Base-by-base conservation (phyloP, 2,329 filamentous ascomycete genomes). In the Plectosphaerella plurivora region DNA sequence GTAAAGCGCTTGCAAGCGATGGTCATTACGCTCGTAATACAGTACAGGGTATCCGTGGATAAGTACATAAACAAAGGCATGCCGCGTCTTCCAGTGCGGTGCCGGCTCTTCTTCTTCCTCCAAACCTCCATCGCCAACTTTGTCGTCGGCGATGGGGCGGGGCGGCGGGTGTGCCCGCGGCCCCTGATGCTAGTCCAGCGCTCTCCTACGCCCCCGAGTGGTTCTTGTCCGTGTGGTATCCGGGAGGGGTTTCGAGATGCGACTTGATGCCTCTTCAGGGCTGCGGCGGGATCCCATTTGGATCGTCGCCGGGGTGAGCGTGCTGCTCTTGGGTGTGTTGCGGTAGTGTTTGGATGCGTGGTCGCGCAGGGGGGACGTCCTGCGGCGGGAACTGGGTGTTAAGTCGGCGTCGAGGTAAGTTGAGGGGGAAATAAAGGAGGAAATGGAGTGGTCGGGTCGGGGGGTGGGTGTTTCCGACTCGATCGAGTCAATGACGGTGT, bases 241-340 rank as follows among this genome's bases (percentile, higher is more conserved):
- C 52, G 70, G 62, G 53, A 65, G 62, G 51, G 71, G 62, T 61
- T 81, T 81, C 55, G 75, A 75, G 58, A 81, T 71, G 56, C 73
- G 75, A 51, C 74, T 73, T 39, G 71, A 55, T 52, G 68, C 62
- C 61, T 75, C 71, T 47, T 76, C 76, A 33, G 73, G 76, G 65
- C 73, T 75, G 57, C 74, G 72, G 59, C 74, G 68, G 53, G 8
- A 33, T 9, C 28, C 28, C 28, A 33, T 33, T 12, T 16, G 16
- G 41, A n/a, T 7, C 37, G 37, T 18, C 37, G 37, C 37, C 37
- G 15, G 37, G 68, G 62, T 58, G 70, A 68, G 57, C 67, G 63
- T 50, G 37, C 37, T 39, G 37, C 37, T 39, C 37, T 39, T 39
- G 15, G 37, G 37, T n/a, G 37, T 39, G 37, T 18, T 15, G 7